Evolutionary conservation across 139 green algal genomes (phyloP), one percentile per base, ranked within the genome.

Genomic region (Edaphochlamys debaryana): DNA sequence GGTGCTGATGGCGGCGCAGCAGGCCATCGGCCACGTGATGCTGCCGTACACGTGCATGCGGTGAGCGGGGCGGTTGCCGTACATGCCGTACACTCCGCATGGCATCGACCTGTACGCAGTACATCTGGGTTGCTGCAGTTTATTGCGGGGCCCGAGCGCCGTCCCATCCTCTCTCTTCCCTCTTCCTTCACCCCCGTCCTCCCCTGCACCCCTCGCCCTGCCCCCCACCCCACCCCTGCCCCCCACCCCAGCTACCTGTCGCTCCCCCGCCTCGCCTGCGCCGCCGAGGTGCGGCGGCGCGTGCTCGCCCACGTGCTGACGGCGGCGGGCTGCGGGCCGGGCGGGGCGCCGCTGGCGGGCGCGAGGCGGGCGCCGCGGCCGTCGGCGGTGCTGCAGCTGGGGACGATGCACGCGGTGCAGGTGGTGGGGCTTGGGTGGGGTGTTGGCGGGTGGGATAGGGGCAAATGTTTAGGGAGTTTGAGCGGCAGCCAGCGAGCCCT

Each of bases 1-100:
- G 3, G 23, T 74, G 38, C 23, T 83, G 64, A 74, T 83, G 64
- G 77, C 77, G 17, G 77, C 77, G 32, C 77, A 83, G 64, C 63
- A 83, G 63, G 77, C 77, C 5, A 67, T 83, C 4, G 77, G 41
- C 0, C 77, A 83, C 77, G 77, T 83, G 11, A 74, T 83, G 63
- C 45, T 75, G 64, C 77, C 77, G 34, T 83, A 75, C 45, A 75
- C 77, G 0, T 83, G 64, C 62, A 67, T 83, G 7, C 41, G 36
- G 77, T 83, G 29, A 40, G 71, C 5, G 62, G 6, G 67, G 38
- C 20, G 67, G 19, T 4, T 7, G 66, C 30, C 30, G 37, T n/a
- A 29, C 34, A 69, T 34, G 29, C 40, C n/a, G n/a, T 22, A 72
- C 38, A 72, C n/a, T n/a, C n/a, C n/a, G n/a, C n/a, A n/a, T n/a